phyloP scores from a whole-genome alignment of 371 early-diverging fungal species.

The Fennellomyces sp. region DNA sequence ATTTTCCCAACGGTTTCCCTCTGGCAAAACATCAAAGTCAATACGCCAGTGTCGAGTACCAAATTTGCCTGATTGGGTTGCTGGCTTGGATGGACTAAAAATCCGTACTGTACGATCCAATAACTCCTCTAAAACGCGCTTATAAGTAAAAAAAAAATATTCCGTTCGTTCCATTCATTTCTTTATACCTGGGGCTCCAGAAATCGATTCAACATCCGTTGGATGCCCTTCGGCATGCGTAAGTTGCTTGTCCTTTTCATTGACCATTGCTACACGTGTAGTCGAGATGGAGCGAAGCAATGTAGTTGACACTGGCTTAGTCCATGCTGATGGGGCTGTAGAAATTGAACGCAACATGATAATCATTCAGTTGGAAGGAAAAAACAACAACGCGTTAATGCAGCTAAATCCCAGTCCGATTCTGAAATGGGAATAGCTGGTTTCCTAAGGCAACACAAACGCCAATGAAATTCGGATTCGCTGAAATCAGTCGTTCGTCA shows the following conservation, averaged over 20 bases:
- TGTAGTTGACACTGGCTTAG: not conserved
- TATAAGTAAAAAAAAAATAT: not conserved
- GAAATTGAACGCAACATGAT: not conserved
- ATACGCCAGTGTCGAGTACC: constrained; percentile 85
- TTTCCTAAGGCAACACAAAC: not conserved
- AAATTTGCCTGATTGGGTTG: constrained; percentile 85
- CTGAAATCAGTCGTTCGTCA: no score
- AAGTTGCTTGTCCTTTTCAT: constrained; percentile 9
- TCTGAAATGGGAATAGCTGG: no score
- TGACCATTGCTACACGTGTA: not conserved
- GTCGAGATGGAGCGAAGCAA: not conserved
- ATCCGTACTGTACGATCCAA: constrained; percentile 83
- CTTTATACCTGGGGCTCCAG: constrained; percentile 54
- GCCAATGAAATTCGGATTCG: constrained; percentile 2
- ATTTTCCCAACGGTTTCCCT: constrained; percentile 89
- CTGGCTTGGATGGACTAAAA: constrained; percentile 80
- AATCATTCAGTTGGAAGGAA: not conserved
- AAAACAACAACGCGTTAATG: not conserved
- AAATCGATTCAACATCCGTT: constrained; percentile 38
- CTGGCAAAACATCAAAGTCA: constrained; percentile 75
- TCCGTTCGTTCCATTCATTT: not conserved
- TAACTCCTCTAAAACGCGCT: constrained; percentile 44
- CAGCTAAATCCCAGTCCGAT: no score
- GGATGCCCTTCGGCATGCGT: constrained; percentile 29
- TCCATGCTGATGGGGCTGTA: not conserved